Conservation (phyloP, 179 eudicot genomes). For the Silene noctiflora region DNA sequence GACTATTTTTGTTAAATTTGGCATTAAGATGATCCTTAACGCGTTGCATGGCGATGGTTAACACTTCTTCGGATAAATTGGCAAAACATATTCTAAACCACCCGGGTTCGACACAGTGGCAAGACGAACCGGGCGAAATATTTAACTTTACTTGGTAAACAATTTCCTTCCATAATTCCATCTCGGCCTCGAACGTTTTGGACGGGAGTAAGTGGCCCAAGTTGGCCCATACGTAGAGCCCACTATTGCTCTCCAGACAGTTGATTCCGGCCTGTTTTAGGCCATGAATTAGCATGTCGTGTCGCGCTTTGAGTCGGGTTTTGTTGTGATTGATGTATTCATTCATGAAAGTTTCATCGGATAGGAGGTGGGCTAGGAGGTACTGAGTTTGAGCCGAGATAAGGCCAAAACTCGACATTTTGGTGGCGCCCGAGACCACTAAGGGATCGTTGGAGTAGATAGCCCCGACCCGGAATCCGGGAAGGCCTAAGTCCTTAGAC, state of each 20-base stretch:
- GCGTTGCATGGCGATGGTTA: slow-evolving; percentile 60
- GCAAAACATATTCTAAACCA: slow-evolving; percentile 94
- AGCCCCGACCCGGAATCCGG: too few species aligned
- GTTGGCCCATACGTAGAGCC: slow-evolving; percentile 82
- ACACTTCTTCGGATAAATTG: slow-evolving; percentile 61
- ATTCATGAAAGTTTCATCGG: slow-evolving; percentile 58
- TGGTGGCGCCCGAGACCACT: too few species aligned
- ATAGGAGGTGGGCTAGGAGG: too few species aligned
- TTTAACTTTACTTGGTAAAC: slow-evolving; percentile 65
- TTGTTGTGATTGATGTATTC: slow-evolving; percentile 50
- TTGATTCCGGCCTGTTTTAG: slow-evolving; percentile 49
- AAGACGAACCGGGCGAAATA: slow-evolving; percentile 86
- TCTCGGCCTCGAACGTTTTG: slow-evolving; percentile 64
- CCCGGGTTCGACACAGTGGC: slow-evolving; percentile 86
- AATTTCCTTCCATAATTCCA: slow-evolving; percentile 81
- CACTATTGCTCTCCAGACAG: slow-evolving; percentile 66
- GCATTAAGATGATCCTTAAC: slow-evolving; percentile 48
- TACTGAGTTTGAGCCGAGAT: too few species aligned
- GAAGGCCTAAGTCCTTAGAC: too few species aligned
- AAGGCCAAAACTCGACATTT: too few species aligned
- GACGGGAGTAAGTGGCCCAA: slow-evolving; percentile 58
- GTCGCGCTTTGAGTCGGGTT: slow-evolving; percentile 45
- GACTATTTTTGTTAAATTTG: slow-evolving; percentile 17
- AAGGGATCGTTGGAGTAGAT: too few species aligned
- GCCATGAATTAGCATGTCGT: slow-evolving; percentile 48